Evolutionary conservation across 352 stramenopile genomes (phyloP), one percentile per base, ranked within the genome.

Genomic region (Phytophthora gonapodyides): DNA sequence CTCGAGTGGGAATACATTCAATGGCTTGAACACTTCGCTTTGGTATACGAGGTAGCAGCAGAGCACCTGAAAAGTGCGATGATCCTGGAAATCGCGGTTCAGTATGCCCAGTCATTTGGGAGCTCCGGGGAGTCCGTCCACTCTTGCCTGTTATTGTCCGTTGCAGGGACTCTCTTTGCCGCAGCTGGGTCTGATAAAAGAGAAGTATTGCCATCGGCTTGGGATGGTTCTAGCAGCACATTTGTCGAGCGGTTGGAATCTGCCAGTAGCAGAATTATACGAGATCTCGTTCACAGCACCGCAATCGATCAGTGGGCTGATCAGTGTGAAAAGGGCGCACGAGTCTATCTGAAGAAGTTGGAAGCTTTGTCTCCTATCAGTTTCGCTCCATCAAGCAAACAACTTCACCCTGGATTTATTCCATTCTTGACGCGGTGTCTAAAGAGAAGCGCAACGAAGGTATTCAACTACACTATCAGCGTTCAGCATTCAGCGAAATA

Each of bases 21-120:
- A 35, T 85, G 76, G 78, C 57, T 91, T 7, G 81, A 93, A 35
- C 82, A 93, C 30, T 84, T 85, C 13, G 61, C 75, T 24, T 68
- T 57, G 1, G 56, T 87, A 37, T 89, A 75, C 49, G 79, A 90
- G 40, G 16, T 51, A 33, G 54, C 50, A 33, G 69, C 49, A 16
- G 50, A 45, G 40, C 51, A 57, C 13, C 16, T 83, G 27, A 79
- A 75, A 17, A 71, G 62, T 41, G 58, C 68, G 8, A 59, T 78
- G 54, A 60, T 86, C 16, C 36, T 83, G 24, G 65, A 84, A 55
- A 69, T 61, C 51, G 74, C 59, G 5, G 36, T 63, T 17, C 60
- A 71, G 17, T 84, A 88, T 33, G 41, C 65, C 15, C 38, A 69
- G 17, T 31, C 43, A 19, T 68, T 76, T 35, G 45, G 48, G 35